Percentiles rank a stretch among this genome's conserved stretches.
Evolutionary conservation across 139 green algal genomes (phyloP).

Genomic region (Chara braunii): DNA sequence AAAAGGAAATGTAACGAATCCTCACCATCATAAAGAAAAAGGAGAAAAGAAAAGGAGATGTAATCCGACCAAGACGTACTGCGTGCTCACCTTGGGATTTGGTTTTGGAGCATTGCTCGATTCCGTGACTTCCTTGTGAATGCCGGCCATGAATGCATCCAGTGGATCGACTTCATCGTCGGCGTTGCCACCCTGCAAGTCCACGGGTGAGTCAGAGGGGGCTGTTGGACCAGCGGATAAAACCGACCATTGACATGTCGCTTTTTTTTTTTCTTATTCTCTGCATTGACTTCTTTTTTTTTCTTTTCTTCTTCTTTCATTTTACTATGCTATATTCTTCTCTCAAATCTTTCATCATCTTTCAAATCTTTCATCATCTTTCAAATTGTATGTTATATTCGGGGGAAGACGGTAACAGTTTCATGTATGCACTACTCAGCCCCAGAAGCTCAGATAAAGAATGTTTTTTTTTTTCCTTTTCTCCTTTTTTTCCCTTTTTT

Average conservation of each 20-base stretch:
- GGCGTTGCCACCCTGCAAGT: not conserved
- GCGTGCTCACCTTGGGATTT: too few relatives aligned
- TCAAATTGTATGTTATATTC: not conserved
- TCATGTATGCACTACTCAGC: not conserved
- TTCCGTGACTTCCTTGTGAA: slow-evolving; percentile 51
- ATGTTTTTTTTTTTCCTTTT: too few relatives aligned
- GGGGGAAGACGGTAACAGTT: not conserved
- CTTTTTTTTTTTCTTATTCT: slow-evolving; percentile 7
- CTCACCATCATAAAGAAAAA: too few relatives aligned
- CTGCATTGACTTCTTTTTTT: not conserved
- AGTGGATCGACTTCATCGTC: slow-evolving; percentile 75
- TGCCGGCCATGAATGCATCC: slow-evolving; percentile 86
- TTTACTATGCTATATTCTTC: too few relatives aligned
- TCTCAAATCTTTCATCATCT: not conserved
- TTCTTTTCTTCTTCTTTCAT: not conserved
- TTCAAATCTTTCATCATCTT: not conserved
- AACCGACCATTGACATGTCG: not conserved
- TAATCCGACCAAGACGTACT: too few relatives aligned
- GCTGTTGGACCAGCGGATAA: slow-evolving; percentile 1
- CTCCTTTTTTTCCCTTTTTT: too few relatives aligned
- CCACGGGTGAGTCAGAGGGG: not conserved
- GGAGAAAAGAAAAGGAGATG: too few relatives aligned
- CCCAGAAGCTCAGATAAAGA: not conserved
- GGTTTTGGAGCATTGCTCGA: too few relatives aligned
- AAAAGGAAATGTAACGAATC: too few relatives aligned